Evolutionary conservation across 306 rosid genomes (phyloP).

Genomic region (Sesbania bispinosa): DNA sequence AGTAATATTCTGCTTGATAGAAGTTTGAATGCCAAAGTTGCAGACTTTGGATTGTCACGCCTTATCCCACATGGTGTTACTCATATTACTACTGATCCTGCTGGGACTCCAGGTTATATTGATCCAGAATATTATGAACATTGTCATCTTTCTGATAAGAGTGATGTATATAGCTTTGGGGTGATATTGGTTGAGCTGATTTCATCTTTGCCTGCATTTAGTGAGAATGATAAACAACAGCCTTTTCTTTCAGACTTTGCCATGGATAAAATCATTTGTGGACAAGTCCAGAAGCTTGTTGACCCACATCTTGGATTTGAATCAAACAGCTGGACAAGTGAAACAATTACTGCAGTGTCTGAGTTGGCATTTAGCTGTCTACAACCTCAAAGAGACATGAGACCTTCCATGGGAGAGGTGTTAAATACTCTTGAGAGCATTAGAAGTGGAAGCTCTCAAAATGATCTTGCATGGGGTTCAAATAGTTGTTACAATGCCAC

Average conservation of each 20-base stretch:
- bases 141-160: slow-evolving; percentile 62
- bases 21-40: slow-evolving; percentile 54
- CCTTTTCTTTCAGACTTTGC: slow-evolving; percentile 53
- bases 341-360: slow-evolving; percentile 50
- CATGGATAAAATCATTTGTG: slow-evolving; percentile 41
- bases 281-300: slow-evolving; percentile 44
- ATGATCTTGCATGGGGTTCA: slow-evolving; percentile 4
- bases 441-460: background rate
- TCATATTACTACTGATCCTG: slow-evolving; percentile 68
- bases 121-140: slow-evolving; percentile 65
- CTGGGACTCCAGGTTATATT: slow-evolving; percentile 68
- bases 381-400: slow-evolving; percentile 46
- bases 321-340: slow-evolving; percentile 32
- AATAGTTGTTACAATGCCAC: background rate
- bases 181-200: slow-evolving; percentile 68
- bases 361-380: slow-evolving; percentile 65
- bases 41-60: slow-evolving; percentile 68
- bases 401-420: slow-evolving; percentile 65
- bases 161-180: slow-evolving; percentile 76
- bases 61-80: slow-evolving; percentile 56
- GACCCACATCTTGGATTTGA: slow-evolving; percentile 53
- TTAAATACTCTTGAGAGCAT: slow-evolving; percentile 37
- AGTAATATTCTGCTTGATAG: slow-evolving; percentile 61
- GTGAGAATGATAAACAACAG: slow-evolving; percentile 33
- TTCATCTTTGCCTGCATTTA: slow-evolving; percentile 64